Conservation (phyloP, 768 basidiomycete species). For the Amanita molliuscula region DNA sequence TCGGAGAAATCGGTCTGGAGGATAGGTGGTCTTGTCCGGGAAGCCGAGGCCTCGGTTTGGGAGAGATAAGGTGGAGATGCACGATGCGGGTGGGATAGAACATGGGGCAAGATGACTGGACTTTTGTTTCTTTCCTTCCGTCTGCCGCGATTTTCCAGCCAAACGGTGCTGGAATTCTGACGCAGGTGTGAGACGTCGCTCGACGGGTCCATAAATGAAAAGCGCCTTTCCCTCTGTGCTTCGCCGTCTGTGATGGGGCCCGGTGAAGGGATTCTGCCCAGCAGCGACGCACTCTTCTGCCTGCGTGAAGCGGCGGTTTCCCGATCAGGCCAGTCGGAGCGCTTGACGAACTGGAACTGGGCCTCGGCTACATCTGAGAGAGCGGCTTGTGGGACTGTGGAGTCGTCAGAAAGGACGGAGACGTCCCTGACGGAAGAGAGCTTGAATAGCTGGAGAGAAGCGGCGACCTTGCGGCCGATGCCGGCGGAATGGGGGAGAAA, state of each 20-base stretch:
- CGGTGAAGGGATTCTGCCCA: slow-evolving; percentile 47
- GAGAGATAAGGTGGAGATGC: slow-evolving; percentile 36
- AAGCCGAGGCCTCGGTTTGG: slow-evolving; percentile 16
- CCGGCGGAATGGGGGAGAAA: slow-evolving; percentile 27
- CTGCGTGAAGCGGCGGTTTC: slow-evolving; percentile 62
- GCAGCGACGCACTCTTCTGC: slow-evolving; percentile 52
- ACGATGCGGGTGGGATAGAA: slow-evolving; percentile 38
- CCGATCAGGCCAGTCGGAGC: slow-evolving; percentile 78
- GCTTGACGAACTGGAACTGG: slow-evolving; percentile 73
- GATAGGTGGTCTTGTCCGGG: background rate
- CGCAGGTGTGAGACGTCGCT: slow-evolving; percentile 42
- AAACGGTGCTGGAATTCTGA: slow-evolving; percentile 38
- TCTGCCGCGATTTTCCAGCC: slow-evolving; percentile 46
- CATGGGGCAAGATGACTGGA: slow-evolving; percentile 24
- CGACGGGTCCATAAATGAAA: slow-evolving; percentile 10
- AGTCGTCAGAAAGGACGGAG: slow-evolving; percentile 19
- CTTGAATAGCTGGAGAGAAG: slow-evolving; percentile 73
- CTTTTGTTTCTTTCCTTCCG: slow-evolving; percentile 46
- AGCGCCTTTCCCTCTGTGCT: background rate
- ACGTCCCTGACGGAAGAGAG: slow-evolving; percentile 43
- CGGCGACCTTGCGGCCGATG: slow-evolving; percentile 77
- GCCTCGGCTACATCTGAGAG: slow-evolving; percentile 49
- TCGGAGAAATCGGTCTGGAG: slow-evolving; percentile 11
- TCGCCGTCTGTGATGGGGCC: slow-evolving; percentile 24
- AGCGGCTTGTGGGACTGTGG: slow-evolving; percentile 23